A percentile compares a stretch with the other conserved stretches of the same genome.
Conservation (phyloP, 768 basidiomycete genomes). For the Dioszegia crocea region DNA sequence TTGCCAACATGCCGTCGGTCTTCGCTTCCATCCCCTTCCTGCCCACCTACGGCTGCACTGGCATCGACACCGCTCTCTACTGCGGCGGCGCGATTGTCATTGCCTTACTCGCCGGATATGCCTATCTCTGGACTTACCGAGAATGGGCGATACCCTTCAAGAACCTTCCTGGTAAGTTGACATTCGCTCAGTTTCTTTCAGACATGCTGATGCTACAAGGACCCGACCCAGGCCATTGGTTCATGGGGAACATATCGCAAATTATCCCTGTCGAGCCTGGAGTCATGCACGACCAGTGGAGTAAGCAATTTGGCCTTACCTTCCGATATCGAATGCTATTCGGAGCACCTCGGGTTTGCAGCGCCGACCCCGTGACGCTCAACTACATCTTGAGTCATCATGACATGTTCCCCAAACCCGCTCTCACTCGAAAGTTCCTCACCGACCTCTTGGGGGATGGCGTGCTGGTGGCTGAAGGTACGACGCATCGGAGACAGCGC, state of each 20-base stretch:
- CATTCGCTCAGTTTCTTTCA: no score
- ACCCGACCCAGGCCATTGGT: slow-evolving; percentile 17
- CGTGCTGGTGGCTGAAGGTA: slow-evolving; percentile 52
- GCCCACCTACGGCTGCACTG: not conserved
- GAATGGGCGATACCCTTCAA: not conserved
- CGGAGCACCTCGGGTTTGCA: slow-evolving; percentile 64
- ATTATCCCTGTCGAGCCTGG: slow-evolving; percentile 32
- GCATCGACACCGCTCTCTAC: not conserved
- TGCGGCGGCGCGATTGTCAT: not conserved
- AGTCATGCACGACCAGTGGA: slow-evolving; percentile 30
- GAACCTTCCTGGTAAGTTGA: not conserved
- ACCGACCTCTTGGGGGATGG: slow-evolving; percentile 73
- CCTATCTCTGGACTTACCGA: not conserved
- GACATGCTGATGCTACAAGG: slow-evolving; percentile 19
- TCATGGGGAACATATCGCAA: slow-evolving; percentile 22
- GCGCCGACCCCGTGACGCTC: slow-evolving; percentile 72
- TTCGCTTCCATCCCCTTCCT: not conserved
- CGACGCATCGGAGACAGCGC: slow-evolving; percentile 68
- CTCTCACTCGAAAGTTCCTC: slow-evolving; percentile 69
- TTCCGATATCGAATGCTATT: slow-evolving; percentile 29
- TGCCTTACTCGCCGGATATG: not conserved
- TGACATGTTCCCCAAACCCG: slow-evolving; percentile 66
- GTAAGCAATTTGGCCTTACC: slow-evolving; percentile 36
- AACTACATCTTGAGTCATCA: slow-evolving; percentile 69
- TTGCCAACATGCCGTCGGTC: not conserved